Evolutionary conservation across 768 basidiomycete species (phyloP).

Genomic region (Pisolithus marmoratus): DNA sequence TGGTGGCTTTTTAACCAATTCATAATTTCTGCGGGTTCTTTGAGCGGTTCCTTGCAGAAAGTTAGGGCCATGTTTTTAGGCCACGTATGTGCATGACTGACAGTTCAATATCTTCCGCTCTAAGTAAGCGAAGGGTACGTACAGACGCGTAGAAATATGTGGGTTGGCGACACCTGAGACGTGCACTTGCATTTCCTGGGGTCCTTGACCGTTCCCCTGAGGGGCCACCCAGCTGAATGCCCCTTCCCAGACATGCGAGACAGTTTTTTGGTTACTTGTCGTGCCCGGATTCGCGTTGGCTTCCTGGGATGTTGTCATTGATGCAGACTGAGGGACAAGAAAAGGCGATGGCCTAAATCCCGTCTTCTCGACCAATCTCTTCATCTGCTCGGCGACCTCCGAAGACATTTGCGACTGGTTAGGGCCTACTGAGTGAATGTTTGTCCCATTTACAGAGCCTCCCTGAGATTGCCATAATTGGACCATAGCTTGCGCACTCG

Average conservation of each 20-base stretch:
- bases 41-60: slow-evolving; percentile 36
- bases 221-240: slow-evolving; percentile 37
- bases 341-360: slow-evolving; percentile 22
- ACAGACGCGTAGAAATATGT: slow-evolving; percentile 29
- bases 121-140: slow-evolving; percentile 13
- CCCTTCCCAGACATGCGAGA: slow-evolving; percentile 40
- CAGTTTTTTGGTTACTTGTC: slow-evolving; percentile 1
- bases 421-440: slow-evolving; percentile 12
- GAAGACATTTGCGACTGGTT: slow-evolving; percentile 11
- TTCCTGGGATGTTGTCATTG: slow-evolving; percentile 13
- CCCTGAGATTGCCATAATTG: slow-evolving; percentile 26
- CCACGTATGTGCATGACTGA: slow-evolving; percentile 51
- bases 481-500: slow-evolving; percentile 21
- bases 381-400: slow-evolving; percentile 37
- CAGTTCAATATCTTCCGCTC: not conserved
- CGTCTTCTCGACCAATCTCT: slow-evolving; percentile 44
- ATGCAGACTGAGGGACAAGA: slow-evolving; percentile 10
- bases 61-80: slow-evolving; percentile 39
- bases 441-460: slow-evolving; percentile 8
- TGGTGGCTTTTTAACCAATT: slow-evolving; percentile 39
- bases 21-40: slow-evolving; percentile 35
- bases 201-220: slow-evolving; percentile 32
- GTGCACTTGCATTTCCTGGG: slow-evolving; percentile 34
- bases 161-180: slow-evolving; percentile 21
- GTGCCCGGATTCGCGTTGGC: slow-evolving; percentile 1